Conservation (phyloP, 1,139 yeast genomes). For the Yamadazyma dendronema region DNA sequence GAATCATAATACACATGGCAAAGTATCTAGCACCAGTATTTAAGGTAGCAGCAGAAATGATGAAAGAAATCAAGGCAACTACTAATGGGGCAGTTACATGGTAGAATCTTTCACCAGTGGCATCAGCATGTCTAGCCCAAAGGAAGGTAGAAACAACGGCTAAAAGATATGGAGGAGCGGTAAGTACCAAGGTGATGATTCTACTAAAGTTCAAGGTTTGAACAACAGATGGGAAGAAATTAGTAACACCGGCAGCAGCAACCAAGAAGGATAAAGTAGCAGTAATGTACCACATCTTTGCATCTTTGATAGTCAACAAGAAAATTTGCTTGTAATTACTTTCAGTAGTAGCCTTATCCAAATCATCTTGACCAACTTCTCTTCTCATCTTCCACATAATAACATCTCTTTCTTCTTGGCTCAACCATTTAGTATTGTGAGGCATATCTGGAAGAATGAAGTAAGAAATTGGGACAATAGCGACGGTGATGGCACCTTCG, state of each 20-base stretch:
- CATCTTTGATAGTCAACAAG: constrained; percentile 39
- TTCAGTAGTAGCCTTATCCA: constrained; percentile 34
- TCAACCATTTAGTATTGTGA: constrained; percentile 47
- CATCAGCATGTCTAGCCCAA: constrained; percentile 60
- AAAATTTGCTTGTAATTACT: constrained; percentile 38
- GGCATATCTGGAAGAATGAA: constrained; percentile 75
- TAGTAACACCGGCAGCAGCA: constrained; percentile 59
- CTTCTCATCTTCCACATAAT: constrained; percentile 42
- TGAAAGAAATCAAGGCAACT: constrained; percentile 46
- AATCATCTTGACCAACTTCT: constrained; percentile 42
- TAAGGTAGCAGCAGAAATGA: constrained; percentile 53
- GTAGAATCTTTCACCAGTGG: constrained; percentile 54
- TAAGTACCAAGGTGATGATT: constrained; percentile 51
- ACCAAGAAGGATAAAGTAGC: constrained; percentile 49
- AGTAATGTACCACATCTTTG: constrained; percentile 47
- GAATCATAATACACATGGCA: constrained; percentile 62
- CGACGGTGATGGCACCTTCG: constrained; percentile 70
- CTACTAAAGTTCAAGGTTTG: constrained; percentile 49
- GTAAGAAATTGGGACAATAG: constrained; percentile 54
- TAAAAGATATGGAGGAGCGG: constrained; percentile 60
- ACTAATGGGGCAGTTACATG: constrained; percentile 48
- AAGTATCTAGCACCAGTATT: constrained; percentile 60
- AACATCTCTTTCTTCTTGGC: constrained; percentile 47
- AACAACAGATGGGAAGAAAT: constrained; percentile 62
- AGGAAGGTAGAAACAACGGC: constrained; percentile 53